Evolutionary conservation across 768 basidiomycete genomes (phyloP).

Genomic region (Tricholoma hemisulphureum): DNA sequence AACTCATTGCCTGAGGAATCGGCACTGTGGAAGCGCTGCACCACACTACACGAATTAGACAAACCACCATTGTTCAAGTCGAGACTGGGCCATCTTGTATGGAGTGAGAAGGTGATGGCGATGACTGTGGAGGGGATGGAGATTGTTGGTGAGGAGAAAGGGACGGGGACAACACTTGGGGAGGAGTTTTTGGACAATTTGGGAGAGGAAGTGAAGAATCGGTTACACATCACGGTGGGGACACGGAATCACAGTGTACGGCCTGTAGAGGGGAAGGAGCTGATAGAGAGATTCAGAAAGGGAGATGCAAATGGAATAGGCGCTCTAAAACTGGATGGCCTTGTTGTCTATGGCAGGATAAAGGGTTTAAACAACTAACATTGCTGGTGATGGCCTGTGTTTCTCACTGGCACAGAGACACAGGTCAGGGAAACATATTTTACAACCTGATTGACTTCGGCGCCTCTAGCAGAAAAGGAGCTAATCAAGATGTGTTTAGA

Average conservation of each 20-base stretch:
- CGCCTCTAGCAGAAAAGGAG: no score
- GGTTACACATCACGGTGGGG: conserved; percentile 88
- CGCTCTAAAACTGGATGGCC: conserved; percentile 11
- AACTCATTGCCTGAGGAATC: conserved; percentile 36
- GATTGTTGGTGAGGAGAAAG: conserved; percentile 21
- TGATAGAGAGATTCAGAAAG: conserved; percentile 58
- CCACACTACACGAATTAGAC: conserved; percentile 34
- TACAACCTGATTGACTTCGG: no score
- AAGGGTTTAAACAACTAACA: conserved; percentile 13
- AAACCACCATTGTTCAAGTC: conserved; percentile 59
- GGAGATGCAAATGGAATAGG: conserved; percentile 24
- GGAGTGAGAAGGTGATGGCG: conserved; percentile 81
- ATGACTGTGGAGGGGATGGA: conserved; percentile 63
- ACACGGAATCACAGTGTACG: conserved; percentile 50
- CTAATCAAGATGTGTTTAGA: no score
- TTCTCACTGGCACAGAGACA: no score
- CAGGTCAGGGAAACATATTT: no score
- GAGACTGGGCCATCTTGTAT: conserved; percentile 60
- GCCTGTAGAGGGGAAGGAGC: conserved; percentile 65
- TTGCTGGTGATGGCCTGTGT: no score
- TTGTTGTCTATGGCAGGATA: conserved; percentile 17
- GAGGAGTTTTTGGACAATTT: conserved; percentile 47
- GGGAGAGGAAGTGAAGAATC: conserved; percentile 41
- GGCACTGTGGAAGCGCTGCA: conserved; percentile 51
- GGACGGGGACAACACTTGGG: conserved; percentile 14